These are phyloP conservation scores for Scytalidium sp. DNA, from an alignment of 2,329 filamentous ascomycete species.

Conservation along the genomic window DNA sequence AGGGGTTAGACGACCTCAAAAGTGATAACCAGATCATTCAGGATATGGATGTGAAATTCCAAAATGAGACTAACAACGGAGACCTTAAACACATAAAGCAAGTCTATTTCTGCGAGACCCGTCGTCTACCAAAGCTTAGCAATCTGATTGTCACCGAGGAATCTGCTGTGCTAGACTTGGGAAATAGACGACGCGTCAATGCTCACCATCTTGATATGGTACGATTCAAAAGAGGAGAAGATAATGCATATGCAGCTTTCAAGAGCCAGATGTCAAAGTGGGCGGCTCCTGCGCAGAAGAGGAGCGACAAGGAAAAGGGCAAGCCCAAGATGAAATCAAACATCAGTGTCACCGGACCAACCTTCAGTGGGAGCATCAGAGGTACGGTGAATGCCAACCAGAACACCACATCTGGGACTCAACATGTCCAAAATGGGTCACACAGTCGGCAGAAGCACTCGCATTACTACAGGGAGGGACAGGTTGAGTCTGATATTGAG, in stretches of 20 bases:
- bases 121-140: background rate
- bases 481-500: background rate
- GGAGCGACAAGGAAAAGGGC: background rate
- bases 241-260: background rate
- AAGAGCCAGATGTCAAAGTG: background rate
- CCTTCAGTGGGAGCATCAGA: background rate
- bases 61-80: background rate
- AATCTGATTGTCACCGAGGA: background rate
- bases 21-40: background rate
- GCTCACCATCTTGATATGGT: background rate
- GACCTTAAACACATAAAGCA: background rate
- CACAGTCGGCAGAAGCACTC: background rate
- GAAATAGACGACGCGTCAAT: background rate
- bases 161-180: background rate
- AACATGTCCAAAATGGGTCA: background rate
- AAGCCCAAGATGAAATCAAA: background rate
- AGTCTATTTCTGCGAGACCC: background rate
- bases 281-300: background rate
- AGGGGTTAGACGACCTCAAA: background rate
- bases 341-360: background rate
- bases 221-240: background rate
- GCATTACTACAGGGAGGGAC: background rate
- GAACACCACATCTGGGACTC: background rate
- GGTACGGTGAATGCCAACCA: background rate
- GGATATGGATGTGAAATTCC: background rate